Base-by-base conservation (phyloP, 208 protist genomes). In the Acanthamoeba castellanii region DNA sequence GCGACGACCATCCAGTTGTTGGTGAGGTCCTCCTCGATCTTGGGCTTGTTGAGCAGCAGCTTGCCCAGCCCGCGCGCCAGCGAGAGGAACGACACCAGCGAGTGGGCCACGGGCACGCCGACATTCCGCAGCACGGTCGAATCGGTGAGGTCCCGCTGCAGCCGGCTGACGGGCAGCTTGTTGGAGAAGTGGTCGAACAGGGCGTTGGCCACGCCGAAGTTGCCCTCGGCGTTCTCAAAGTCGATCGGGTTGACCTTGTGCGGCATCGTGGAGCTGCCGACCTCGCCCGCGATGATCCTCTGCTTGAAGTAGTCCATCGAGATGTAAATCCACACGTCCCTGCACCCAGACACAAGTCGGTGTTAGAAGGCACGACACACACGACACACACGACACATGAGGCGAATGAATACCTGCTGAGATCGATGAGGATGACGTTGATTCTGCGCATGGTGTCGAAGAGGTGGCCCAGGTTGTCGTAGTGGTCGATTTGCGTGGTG, bases 191-290 rank as follows among this genome's bases (percentile, higher is more conserved):
- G 99, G n/a, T 98, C 97, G n/a, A 99, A 97, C 64, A 99, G 72
- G 3, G 98, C 98, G 93, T 99, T 99, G 88, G 98, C 98, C 30
- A 99, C 95, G 55, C 97, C 98, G 14, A 99, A 96, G 95, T 99
- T 99, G 52, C 99, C 99, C 96, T 99, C 98, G 0, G 98, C 98
- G 94, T 99, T 99, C 94, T 99, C 99, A 97, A 99, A 99, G 97
- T 99, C 98, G 91, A 99, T 99, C 52, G 99, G 98, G 96, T 99
- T 99, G 76, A 99, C 98, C 96, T 99, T 99, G 95, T 99, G 99
- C 45, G 99, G 99, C 99, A 99, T 99, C 18, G 99, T 98, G 81
- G 98, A 99, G 94, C 98, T 99, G 42, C 99, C 99, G 47, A 99
- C 98, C 94, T 99, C 99, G 30, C 98, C 98, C 34, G 96, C 97